These are phyloP conservation scores for Hemerocallis citrina DNA, from an alignment of 106 monocot genomes.

Conservation along the genomic window DNA sequence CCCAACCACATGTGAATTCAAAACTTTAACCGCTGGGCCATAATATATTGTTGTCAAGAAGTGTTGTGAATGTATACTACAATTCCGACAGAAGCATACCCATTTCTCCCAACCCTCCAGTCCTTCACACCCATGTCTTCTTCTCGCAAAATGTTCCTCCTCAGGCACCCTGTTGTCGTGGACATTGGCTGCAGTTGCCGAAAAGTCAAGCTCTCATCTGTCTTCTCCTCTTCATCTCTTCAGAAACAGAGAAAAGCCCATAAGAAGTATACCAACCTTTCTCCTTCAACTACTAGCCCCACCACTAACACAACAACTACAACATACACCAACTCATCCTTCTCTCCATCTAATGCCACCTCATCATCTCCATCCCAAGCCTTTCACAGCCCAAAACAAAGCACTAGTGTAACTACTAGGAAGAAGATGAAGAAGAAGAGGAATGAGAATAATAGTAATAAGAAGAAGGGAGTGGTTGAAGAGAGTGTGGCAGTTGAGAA, in stretches of 20 bases:
- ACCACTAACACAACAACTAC: slow-evolving; percentile 6
- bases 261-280: not conserved
- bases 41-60: no score
- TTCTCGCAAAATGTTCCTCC: not conserved
- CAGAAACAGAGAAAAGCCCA: not conserved
- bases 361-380: not conserved
- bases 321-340: no score
- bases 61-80: no score
- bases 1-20: no score
- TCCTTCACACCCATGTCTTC: slow-evolving; percentile 3
- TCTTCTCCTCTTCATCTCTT: slow-evolving; percentile 10
- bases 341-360: not conserved
- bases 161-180: slow-evolving; percentile 21
- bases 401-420: no score
- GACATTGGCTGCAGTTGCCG: slow-evolving; percentile 30
- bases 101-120: not conserved
- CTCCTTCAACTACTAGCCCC: slow-evolving; percentile 7
- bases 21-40: no score
- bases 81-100: slow-evolving; percentile 2
- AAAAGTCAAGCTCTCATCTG: slow-evolving; percentile 14
- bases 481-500: slow-evolving; percentile 54
- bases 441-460: no score
- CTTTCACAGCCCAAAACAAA: not conserved
- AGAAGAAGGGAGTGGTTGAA: slow-evolving; percentile 9
- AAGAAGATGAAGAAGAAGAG: not conserved